A percentile compares a stretch with the other conserved stretches of the same genome.
phyloP scores from a whole-genome alignment of 2,329 filamentous ascomycete species.

The Nemania serpens region DNA sequence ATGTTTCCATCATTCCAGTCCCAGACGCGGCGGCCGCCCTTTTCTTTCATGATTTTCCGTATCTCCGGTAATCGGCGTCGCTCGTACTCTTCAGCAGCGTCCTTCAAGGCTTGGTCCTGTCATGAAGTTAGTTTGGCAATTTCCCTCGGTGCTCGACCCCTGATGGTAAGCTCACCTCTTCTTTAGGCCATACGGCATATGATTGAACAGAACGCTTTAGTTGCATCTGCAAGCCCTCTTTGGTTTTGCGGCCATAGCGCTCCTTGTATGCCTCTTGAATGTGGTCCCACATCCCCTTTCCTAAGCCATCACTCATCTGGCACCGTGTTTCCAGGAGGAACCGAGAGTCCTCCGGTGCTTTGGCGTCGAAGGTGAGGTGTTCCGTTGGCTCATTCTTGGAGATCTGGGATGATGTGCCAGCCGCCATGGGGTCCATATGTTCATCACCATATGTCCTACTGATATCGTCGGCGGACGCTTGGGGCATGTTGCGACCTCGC shows the following conservation, averaged over 20 bases:
- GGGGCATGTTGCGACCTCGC: conserved; percentile 24
- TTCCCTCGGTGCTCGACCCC: conserved; percentile 14
- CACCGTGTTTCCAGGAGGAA: conserved; percentile 57
- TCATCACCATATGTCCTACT: neutral
- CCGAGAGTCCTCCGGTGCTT: conserved; percentile 53
- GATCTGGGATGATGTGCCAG: neutral
- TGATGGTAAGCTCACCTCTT: conserved; percentile 51
- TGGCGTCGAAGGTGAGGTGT: conserved; percentile 47
- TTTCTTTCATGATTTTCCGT: conserved; percentile 52
- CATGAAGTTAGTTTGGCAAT: conserved; percentile 24
- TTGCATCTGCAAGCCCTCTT: conserved; percentile 62
- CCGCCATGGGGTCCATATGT: neutral
- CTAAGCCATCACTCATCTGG: conserved; percentile 52
- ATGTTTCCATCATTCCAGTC: conserved; percentile 57
- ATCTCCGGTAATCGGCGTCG: conserved; percentile 50
- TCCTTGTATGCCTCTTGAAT: conserved; percentile 53
- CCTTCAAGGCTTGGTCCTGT: conserved; percentile 49
- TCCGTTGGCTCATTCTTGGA: conserved; percentile 14
- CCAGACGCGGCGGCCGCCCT: conserved; percentile 56
- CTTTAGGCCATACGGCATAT: conserved; percentile 53
- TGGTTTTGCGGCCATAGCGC: conserved; percentile 43
- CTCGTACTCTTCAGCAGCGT: conserved; percentile 44
- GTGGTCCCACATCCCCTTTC: conserved; percentile 63
- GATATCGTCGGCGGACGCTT: conserved; percentile 17
- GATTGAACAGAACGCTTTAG: conserved; percentile 56